Percentiles rank a stretch among this genome's conserved stretches.
These are phyloP conservation scores for Histomonas meleagridis DNA, from an alignment of 208 protist species.

Conservation along the genomic window DNA sequence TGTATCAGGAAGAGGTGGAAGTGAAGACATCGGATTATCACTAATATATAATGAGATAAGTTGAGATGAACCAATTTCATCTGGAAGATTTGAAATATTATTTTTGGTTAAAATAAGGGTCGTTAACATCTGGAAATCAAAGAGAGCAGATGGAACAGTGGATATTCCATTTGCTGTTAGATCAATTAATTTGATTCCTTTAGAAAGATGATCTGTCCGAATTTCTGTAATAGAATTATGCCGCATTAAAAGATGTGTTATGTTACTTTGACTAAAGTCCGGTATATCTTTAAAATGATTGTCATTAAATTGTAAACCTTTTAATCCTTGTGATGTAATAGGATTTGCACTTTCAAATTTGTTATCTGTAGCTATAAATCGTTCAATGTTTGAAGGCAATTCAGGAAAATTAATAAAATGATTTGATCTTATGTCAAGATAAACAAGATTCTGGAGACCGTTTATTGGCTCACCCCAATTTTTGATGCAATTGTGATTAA, in stretches of 20 bases:
- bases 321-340: background rate
- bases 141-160: background rate
- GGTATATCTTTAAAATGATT: background rate
- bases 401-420: background rate
- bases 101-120: background rate
- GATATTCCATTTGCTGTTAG: background rate
- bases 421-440: background rate
- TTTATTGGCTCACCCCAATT: background rate
- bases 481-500: background rate
- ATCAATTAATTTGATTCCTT: background rate
- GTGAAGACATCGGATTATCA: conserved; percentile 15
- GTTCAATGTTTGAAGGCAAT: background rate
- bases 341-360: background rate
- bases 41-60: background rate
- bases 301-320: background rate
- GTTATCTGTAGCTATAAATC: background rate
- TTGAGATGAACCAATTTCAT: background rate
- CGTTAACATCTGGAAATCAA: background rate
- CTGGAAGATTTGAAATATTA: background rate
- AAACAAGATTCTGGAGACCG: background rate
- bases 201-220: background rate
- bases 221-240: background rate
- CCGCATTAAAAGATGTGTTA: background rate
- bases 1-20: background rate
- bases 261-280: background rate